These are phyloP conservation scores for Byssoonygena ceratinophila DNA, from an alignment of 2,329 filamentous ascomycete species.

Conservation along the genomic window DNA sequence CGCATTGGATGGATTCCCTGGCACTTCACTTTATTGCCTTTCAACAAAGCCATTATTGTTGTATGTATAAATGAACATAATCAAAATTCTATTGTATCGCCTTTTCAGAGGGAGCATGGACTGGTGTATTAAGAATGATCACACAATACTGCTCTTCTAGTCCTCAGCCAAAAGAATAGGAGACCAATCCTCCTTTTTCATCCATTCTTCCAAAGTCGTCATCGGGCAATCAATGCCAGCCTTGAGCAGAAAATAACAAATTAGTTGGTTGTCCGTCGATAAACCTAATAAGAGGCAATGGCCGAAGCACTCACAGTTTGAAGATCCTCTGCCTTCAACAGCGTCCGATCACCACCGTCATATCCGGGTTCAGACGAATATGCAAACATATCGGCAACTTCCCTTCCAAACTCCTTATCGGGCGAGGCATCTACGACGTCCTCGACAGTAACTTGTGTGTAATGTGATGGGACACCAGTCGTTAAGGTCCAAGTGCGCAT, in stretches of 20 bases:
- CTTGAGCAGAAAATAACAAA: constrained; percentile 20
- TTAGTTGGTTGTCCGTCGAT: neutral
- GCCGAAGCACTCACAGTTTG: constrained; percentile 29
- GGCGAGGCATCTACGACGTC: constrained; percentile 33
- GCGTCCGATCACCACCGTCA: constrained; percentile 35
- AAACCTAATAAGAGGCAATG: neutral
- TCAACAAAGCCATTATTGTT: too few species aligned
- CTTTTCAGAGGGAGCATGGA: too few species aligned
- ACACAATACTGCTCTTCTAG: neutral
- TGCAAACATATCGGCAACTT: constrained; percentile 40
- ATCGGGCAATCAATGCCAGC: constrained; percentile 35
- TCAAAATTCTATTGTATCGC: too few species aligned
- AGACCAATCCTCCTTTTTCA: constrained; percentile 24
- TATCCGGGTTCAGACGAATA: constrained; percentile 43
- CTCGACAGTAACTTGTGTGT: constrained; percentile 34
- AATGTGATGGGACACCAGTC: constrained; percentile 29
- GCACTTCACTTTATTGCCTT: too few species aligned
- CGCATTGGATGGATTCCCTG: too few species aligned
- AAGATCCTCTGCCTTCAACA: constrained; percentile 39
- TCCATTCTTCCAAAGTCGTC: constrained; percentile 24
- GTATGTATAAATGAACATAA: too few species aligned
- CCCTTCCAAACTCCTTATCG: constrained; percentile 37
- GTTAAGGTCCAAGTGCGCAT: constrained; percentile 35
- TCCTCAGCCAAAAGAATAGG: constrained; percentile 2
- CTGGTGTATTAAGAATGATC: too few species aligned